Evolutionary conservation across 2,329 filamentous ascomycete genomes (phyloP), one percentile per base, ranked within the genome.

Genomic region (Fusarium staphyleae): DNA sequence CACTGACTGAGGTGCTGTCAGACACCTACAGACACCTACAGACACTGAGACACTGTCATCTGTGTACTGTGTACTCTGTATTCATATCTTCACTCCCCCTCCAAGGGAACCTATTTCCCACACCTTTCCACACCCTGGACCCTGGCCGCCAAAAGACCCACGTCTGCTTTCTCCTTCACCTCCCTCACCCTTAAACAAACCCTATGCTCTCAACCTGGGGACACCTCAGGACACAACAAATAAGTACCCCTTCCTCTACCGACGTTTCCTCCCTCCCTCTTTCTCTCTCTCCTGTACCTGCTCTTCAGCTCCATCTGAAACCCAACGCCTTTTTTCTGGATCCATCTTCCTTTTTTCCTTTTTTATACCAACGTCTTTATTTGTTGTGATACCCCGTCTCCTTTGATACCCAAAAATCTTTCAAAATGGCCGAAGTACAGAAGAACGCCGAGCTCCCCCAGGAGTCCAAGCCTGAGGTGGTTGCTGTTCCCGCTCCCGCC

Each of bases 351-450:
- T 70, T 67, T 68, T 64, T 62, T 70, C 69, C 70, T 63, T 67
- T 75, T 75, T 74, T 71, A 73, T 74, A 72, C 70, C 69, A 69
- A 68, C 66, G 67, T 70, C 72, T 74, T 74, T 75, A 70, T 72
- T 74, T 75, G 76, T 80, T 75, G 76, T 80, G 79, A 81, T 82
- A 81, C 79, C 78, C 78, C 72, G 62, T 65, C 55, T 67, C 69
- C 70, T 75, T 73, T 71, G 68, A 72, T 70, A 75, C 72, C 69
- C 72, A 72, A 70, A 69, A 70, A 71, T 72, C 70, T 72, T 71
- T 74, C 79, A 83, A 69, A 81, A 91, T 91, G 88, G 86, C 89
- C 78, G 88, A 91, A 71, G 81, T 79, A 75, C 82, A 86, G 76
- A 91, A 91, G 80, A 82, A 87, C 72, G 80, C 83, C 68, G 86